Evolutionary conservation across 1,284 basidiomycete genomes (phyloP).

Genomic region (Farysia itapuensis): DNA sequence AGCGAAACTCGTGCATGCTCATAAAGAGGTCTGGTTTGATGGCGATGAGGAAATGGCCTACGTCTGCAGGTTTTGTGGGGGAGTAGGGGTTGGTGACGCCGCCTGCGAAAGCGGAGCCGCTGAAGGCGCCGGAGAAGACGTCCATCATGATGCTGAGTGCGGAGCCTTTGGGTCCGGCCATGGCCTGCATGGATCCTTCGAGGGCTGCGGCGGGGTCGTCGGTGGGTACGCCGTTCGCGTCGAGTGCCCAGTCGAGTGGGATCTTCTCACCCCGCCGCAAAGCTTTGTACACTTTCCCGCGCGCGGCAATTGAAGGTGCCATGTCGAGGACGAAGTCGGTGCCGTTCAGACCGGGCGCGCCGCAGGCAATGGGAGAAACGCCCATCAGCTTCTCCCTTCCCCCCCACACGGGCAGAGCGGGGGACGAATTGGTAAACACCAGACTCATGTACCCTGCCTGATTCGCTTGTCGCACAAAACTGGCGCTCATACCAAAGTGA

Average conservation of each 20-base stretch:
- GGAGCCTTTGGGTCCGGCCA: constrained; percentile 5
- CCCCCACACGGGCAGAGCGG: constrained; percentile 6
- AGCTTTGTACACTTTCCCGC: constrained; percentile 5
- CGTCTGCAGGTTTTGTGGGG: constrained; percentile 1
- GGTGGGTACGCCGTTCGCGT: constrained; percentile 1
- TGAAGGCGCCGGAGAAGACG: constrained; percentile 5
- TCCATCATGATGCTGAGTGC: constrained; percentile 8
- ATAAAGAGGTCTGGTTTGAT: constrained; percentile 8
- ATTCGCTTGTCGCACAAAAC: constrained; percentile 2
- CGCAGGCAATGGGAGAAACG: constrained; percentile 5
- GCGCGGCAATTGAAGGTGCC: constrained; percentile 4
- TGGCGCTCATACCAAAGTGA: constrained; percentile 7
- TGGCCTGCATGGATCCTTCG: constrained; percentile 4
- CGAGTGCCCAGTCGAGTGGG: constrained; percentile 5
- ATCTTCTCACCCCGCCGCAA: constrained; percentile 2
- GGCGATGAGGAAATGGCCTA: constrained; percentile 8
- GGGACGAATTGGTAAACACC: constrained; percentile 6
- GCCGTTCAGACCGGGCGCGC: constrained; percentile 2
- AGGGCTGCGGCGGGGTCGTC: constrained; percentile 3
- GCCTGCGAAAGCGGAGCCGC: constrained; percentile 6
- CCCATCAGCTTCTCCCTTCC: constrained; percentile 5
- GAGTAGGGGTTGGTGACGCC: constrained; percentile 3
- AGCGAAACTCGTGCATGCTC: constrained; percentile 2
- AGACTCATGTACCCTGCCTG: constrained; percentile 5
- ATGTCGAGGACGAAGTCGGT: constrained; percentile 7